Conservation (phyloP, 805 yeast species). For the Cyberlindnera bimundalis region DNA sequence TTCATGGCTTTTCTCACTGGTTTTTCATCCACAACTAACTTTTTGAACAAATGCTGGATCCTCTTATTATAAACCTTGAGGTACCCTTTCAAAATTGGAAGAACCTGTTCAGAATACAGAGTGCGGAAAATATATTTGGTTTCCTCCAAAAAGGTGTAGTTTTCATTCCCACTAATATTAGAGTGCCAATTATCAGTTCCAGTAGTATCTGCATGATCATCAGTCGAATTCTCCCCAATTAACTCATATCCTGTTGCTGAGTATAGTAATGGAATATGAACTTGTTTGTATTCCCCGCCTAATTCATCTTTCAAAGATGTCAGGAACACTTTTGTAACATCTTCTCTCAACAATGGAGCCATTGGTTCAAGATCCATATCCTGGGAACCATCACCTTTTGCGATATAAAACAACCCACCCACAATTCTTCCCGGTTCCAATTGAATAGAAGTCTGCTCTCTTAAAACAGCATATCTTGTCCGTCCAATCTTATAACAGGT, state of each 20-base stretch:
- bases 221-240: too few species aligned
- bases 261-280: constrained; percentile 4
- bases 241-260: too few species aligned
- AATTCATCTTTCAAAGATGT: not conserved
- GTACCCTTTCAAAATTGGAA: not conserved
- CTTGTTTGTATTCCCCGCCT: not conserved
- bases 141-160: constrained; percentile 2
- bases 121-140: not conserved
- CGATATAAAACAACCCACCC: constrained; percentile 8
- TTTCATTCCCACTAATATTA: constrained; percentile 8
- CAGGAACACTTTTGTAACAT: constrained; percentile 1
- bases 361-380: constrained; percentile 7
- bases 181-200: constrained; percentile 8
- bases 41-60: constrained; percentile 1
- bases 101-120: constrained; percentile 3
- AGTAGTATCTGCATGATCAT: too few species aligned
- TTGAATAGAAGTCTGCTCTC: not conserved
- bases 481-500: constrained; percentile 8
- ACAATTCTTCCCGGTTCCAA: constrained; percentile 1
- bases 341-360: constrained; percentile 6
- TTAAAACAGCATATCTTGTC: constrained; percentile 4
- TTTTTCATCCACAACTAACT: constrained; percentile 2
- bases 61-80: constrained; percentile 6
- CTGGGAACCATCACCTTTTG: constrained; percentile 7
- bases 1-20: constrained; percentile 8